Base-by-base conservation (phyloP, 1,139 yeast genomes). In the Saccharomyces hybrid region DNA sequence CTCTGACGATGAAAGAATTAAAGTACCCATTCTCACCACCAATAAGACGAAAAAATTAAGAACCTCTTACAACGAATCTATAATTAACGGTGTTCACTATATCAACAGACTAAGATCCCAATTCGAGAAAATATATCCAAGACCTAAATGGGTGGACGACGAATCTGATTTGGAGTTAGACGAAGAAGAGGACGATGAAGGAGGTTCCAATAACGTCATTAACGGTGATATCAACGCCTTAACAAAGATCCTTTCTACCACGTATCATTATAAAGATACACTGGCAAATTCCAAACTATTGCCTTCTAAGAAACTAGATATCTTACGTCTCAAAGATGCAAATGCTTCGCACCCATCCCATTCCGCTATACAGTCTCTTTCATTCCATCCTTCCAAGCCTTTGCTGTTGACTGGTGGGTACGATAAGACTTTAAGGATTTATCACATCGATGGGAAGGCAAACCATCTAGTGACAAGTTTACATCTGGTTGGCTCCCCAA, bases 321-420 rank as follows among this genome's bases (percentile, higher is more conserved):
- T 95, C 49, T 73, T 83, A 19, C 79, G 97, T 60, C 76, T 93
- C 52, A 86, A 85, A 63, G 98, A 95, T 72, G 98, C 96, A 46
- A 93, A 89, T 67, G 78, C 80, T 51, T 78, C 82, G 49, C 82
- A 80, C 57, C 74, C 80, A 3, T 81, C 96, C 12, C 81, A 79
- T 61, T 79, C 96, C 0, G 96, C 90, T 1, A 81, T 95, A 27
- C 98, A 90, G 71, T 75, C 93, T 0, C 67, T 95, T 51, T 78
- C 86, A 11, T 93, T 93, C 78, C 99, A 95, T 69, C 88, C 88
- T 11, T 75, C 80, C 6, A 95, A 88, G 64, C 96, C 99, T 29
- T 57, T 95, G 48, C 73, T 93, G 50, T 73, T 93, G 57, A 87
- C 96, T 0, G 95, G 95, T 57, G 99, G 99, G 27, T 90, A 86